phyloP scores from a whole-genome alignment of 441 rosid species.

The Populus hybrid region DNA sequence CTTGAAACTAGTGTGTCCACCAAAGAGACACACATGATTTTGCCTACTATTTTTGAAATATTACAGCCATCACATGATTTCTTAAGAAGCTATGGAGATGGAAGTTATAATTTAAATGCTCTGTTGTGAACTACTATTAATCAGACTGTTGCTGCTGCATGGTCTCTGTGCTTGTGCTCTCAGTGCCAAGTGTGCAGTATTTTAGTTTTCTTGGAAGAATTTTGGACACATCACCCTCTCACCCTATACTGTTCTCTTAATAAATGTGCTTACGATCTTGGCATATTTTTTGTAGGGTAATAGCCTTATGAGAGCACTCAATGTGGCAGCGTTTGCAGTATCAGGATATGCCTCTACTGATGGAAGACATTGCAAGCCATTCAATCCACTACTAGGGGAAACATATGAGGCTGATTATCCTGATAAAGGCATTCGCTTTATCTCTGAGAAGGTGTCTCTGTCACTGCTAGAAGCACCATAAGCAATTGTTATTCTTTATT shows the following conservation, averaged over 20 bases:
- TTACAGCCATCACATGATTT: background rate
- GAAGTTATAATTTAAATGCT: background rate
- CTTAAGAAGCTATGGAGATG: background rate
- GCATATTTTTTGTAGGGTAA: conserved; percentile 46
- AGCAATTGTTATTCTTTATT: background rate
- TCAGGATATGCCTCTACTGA: conserved; percentile 72
- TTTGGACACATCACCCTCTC: background rate
- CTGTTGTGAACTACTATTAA: background rate
- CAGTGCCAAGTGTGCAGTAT: background rate
- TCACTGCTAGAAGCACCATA: background rate
- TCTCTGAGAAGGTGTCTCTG: conserved; percentile 70
- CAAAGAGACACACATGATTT: background rate
- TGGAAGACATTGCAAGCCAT: conserved; percentile 51
- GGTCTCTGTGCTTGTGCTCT: background rate
- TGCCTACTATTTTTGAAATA: background rate
- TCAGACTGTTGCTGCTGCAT: background rate
- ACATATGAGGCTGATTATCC: conserved; percentile 87
- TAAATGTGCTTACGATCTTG: background rate
- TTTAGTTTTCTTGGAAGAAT: background rate
- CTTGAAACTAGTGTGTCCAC: background rate
- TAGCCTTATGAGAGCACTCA: conserved; percentile 70
- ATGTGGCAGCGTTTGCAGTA: conserved; percentile 90
- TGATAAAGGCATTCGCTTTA: conserved; percentile 72
- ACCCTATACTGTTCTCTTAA: background rate
- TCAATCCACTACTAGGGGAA: conserved; percentile 85